Percentiles rank a stretch among this genome's conserved stretches.
Evolutionary conservation across 371 early-diverging fungal species (phyloP).

Genomic region (Furculomyces boomerangus): DNA sequence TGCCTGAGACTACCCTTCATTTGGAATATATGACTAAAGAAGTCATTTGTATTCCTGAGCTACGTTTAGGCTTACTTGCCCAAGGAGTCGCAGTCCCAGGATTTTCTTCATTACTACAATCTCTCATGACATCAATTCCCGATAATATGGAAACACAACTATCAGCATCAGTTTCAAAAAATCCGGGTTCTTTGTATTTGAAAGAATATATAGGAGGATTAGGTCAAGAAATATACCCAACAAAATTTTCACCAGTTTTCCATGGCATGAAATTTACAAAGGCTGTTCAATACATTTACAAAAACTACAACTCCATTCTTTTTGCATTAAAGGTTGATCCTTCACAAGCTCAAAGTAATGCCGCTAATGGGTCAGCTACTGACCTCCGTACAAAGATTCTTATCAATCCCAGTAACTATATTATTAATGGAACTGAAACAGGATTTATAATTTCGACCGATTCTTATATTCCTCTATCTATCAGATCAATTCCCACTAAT

Average conservation of each 20-base stretch:
- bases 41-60: slow-evolving; percentile 47
- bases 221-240: slow-evolving; percentile 39
- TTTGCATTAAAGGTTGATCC: slow-evolving; percentile 28
- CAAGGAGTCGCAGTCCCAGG: slow-evolving; percentile 46
- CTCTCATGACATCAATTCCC: slow-evolving; percentile 41
- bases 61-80: slow-evolving; percentile 45
- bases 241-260: slow-evolving; percentile 24
- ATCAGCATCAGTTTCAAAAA: slow-evolving; percentile 7
- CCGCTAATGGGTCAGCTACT: slow-evolving; percentile 1
- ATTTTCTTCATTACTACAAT: slow-evolving; percentile 33
- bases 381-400: slow-evolving; percentile 8
- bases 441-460: slow-evolving; percentile 34
- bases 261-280: slow-evolving; percentile 28
- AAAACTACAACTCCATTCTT: slow-evolving; percentile 28
- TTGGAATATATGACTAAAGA: slow-evolving; percentile 40
- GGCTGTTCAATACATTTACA: slow-evolving; percentile 30
- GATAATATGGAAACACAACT: slow-evolving; percentile 24
- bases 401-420: slow-evolving; percentile 35
- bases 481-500: background rate
- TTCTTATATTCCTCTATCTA: slow-evolving; percentile 14
- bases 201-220: slow-evolving; percentile 38
- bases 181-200: slow-evolving; percentile 23
- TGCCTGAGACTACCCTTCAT: slow-evolving; percentile 46
- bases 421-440: slow-evolving; percentile 32
- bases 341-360: slow-evolving; percentile 1